Conservation (phyloP, 768 basidiomycete species). For the Boletus barrowsii region DNA sequence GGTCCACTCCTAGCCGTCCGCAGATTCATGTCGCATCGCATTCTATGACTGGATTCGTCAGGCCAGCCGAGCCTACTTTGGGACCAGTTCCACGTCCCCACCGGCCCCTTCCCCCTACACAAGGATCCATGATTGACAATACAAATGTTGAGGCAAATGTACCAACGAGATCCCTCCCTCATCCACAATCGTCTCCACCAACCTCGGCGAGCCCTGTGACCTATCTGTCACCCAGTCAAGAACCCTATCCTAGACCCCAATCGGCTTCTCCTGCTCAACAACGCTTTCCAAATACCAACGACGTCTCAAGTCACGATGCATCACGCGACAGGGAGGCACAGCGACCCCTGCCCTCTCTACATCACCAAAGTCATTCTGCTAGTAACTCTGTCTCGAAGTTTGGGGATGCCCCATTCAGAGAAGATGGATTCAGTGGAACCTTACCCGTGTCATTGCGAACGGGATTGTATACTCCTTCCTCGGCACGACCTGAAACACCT, state of each 20-base stretch:
- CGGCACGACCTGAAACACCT: conserved; percentile 43
- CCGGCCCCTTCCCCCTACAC: conserved; percentile 32
- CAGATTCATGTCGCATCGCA: conserved; percentile 23
- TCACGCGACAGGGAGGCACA: conserved; percentile 30
- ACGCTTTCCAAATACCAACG: conserved; percentile 23
- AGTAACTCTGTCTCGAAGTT: conserved; percentile 30
- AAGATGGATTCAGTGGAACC: conserved; percentile 27
- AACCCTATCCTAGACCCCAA: conserved; percentile 61
- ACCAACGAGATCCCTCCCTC: conserved; percentile 20
- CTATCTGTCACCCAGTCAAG: conserved; percentile 46
- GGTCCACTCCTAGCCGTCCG: conserved; percentile 29
- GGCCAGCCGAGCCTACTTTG: conserved; percentile 17
- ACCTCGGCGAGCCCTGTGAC: conserved; percentile 17
- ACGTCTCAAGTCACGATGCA: conserved; percentile 15
- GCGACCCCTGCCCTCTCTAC: conserved; percentile 23
- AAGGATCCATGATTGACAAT: conserved; percentile 19
- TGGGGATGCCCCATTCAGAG: conserved; percentile 29
- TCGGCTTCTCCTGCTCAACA: conserved; percentile 47
- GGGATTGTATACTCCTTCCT: conserved; percentile 23
- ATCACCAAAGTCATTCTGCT: conserved; percentile 27
- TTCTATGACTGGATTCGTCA: conserved; percentile 10
- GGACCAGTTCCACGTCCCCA: conserved; percentile 20
- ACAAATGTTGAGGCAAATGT: conserved; percentile 16
- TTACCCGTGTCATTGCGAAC: conserved; percentile 28
- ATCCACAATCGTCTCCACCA: conserved; percentile 25